These are phyloP conservation scores for Ogataea hybrid DNA, from an alignment of 1,139 yeast genomes.

Conservation along the genomic window DNA sequence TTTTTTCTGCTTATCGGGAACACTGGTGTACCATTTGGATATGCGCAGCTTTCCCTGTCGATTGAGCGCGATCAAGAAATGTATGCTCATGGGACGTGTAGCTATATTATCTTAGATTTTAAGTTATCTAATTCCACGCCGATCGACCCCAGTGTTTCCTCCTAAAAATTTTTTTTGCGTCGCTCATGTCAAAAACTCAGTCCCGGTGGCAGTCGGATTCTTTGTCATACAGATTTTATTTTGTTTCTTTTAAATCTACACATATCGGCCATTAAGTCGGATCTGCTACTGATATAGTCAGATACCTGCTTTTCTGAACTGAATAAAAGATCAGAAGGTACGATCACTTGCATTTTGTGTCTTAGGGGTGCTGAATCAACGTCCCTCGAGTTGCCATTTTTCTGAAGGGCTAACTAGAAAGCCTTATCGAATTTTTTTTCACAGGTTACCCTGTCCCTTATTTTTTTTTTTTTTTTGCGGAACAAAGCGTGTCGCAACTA, in stretches of 20 bases:
- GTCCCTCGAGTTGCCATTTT: constrained; percentile 3
- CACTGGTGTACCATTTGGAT: constrained; percentile 69
- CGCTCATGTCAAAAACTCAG: constrained; percentile 6
- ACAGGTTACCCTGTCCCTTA: constrained; percentile 2
- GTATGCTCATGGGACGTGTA: constrained; percentile 35
- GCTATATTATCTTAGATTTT: background rate
- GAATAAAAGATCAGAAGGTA: background rate
- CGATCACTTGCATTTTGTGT: background rate
- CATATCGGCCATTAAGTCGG: background rate
- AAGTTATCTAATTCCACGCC: background rate
- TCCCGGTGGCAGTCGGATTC: constrained; percentile 2
- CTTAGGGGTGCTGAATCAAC: background rate
- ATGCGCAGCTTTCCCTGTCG: constrained; percentile 92
- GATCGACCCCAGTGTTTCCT: constrained; percentile 1
- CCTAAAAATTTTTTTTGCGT: constrained; percentile 3
- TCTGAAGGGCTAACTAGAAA: constrained; percentile 1
- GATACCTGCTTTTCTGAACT: background rate
- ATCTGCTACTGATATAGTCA: background rate
- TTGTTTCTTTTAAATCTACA: constrained; percentile 8
- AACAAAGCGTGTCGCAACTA: constrained; percentile 6
- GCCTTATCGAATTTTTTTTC: constrained; percentile 8
- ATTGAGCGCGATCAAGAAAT: constrained; percentile 77
- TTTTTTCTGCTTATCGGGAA: constrained; percentile 50
- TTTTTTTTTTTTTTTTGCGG: constrained; percentile 1
- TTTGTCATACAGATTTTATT: constrained; percentile 5